Conservation (phyloP, 768 basidiomycete species). For the Collybia sp. region DNA sequence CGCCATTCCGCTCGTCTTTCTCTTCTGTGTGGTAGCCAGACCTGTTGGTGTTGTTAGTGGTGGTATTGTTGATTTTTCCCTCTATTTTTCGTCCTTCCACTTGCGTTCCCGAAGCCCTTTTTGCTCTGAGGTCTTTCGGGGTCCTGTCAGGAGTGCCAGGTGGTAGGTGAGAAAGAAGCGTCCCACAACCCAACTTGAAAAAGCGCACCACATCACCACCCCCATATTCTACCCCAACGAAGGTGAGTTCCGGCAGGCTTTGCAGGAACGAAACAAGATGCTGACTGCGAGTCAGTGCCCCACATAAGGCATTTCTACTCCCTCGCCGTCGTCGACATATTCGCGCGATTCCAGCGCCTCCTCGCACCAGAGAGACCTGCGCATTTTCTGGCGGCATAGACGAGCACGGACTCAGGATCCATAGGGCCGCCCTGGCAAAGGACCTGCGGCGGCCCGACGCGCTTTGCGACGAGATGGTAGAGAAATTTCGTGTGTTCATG, state of each 20-base stretch:
- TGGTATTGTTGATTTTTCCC: too few species aligned
- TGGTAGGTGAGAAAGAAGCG: too few species aligned
- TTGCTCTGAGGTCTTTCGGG: too few species aligned
- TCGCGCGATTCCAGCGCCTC: slow-evolving; percentile 66
- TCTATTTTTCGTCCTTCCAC: too few species aligned
- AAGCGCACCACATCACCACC: slow-evolving; percentile 84
- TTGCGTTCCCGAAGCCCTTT: too few species aligned
- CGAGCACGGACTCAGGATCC: slow-evolving; percentile 86
- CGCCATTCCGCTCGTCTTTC: too few species aligned
- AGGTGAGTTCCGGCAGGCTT: slow-evolving; percentile 29
- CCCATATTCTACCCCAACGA: slow-evolving; percentile 96
- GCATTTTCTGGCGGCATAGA: slow-evolving; percentile 80
- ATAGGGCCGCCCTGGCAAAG: slow-evolving; percentile 61
- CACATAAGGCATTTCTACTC: slow-evolving; percentile 90
- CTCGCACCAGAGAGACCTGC: slow-evolving; percentile 44
- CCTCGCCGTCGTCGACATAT: slow-evolving; percentile 73
- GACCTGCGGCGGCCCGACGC: slow-evolving; percentile 45
- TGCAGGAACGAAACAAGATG: not conserved
- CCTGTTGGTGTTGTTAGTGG: too few species aligned
- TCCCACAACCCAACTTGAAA: too few species aligned
- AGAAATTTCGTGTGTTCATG: slow-evolving; percentile 61
- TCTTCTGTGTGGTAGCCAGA: too few species aligned
- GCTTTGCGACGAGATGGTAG: slow-evolving; percentile 65
- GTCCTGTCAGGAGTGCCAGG: too few species aligned
- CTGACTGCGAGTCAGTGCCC: too few species aligned